These are phyloP conservation scores for Xylaria digitata DNA, from an alignment of 2,329 filamentous ascomycete genomes.

Conservation along the genomic window DNA sequence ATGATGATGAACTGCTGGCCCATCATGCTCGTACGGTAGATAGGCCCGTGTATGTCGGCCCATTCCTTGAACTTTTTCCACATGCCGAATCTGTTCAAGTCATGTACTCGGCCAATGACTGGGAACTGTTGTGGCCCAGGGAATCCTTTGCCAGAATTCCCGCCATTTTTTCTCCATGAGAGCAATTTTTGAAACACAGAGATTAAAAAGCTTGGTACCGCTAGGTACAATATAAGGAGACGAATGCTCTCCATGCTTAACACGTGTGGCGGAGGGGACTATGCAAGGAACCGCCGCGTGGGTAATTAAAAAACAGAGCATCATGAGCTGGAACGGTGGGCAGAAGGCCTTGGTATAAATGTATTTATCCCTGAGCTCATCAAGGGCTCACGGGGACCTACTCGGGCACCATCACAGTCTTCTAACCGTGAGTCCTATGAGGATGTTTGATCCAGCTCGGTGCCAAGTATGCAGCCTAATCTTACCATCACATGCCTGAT, in stretches of 20 bases:
- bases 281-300: constrained; percentile 4
- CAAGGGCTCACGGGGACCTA: neutral
- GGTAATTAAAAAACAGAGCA: constrained; percentile 7
- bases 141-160: constrained; percentile 49
- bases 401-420: constrained; percentile 13
- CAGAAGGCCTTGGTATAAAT: constrained; percentile 17
- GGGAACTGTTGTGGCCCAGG: constrained; percentile 61
- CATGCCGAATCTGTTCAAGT: constrained; percentile 58
- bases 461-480: constrained; percentile 19
- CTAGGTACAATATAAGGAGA: constrained; percentile 58
- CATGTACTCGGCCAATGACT: constrained; percentile 61
- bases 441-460: constrained; percentile 12
- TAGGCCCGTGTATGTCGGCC: constrained; percentile 48
- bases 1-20: constrained; percentile 54
- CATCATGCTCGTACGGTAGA: constrained; percentile 50
- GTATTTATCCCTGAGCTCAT: constrained; percentile 28
- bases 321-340: neutral
- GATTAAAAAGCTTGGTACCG: constrained; percentile 58
- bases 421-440: constrained; percentile 15
- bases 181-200: constrained; percentile 55
- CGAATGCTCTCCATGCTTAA: constrained; percentile 54
- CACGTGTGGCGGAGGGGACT: constrained; percentile 2
- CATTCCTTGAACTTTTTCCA: constrained; percentile 61
- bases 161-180: constrained; percentile 50
- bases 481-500: constrained; percentile 5